Evolutionary conservation across 2,329 filamentous ascomycete species (phyloP), one percentile per base, ranked within the genome.

Genomic region (Penicillium sp.): DNA sequence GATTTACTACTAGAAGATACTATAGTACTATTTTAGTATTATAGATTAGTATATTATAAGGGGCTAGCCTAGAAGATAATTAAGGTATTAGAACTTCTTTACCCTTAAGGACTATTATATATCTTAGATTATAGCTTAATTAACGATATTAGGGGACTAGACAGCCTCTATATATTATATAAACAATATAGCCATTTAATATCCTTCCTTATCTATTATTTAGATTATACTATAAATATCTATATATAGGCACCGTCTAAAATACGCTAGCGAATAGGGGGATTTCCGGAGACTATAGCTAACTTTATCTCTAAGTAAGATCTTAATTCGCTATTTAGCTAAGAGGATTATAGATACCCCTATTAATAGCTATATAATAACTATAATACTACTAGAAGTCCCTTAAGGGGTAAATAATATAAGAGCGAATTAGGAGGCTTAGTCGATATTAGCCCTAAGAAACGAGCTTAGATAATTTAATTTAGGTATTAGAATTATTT

Each of bases 241-340:
- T 67, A 58, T 45, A 35, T 68, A 19, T 44, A 60, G 46, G 37
- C 52, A 19, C 39, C 50, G 29, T 42, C 42, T 1, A 60, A 63
- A 25, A 50, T 49, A 27, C 37, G 51, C 13, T 68, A 49, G 62
- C 58, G 59, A 35, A 63, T 67, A 27, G 55, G 59, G 14, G 59
- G 61, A 5, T 68, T 68, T 44, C 66, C 51, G 26, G 55, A 48
- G 3, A 61, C 25, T 42, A 16, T 64, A 11, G 48, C 25, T 13
- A 60, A 50, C 3, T 52, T 67, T 37, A 44, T 50, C 16, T 52
- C 45, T 23, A 37, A 33, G 8, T 43, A 65, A 48, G 44, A 48
- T 21, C 48, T 66, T 0, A 8, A 48, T 16, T 37, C n/a, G n/a
- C n/a, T n/a, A n/a, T 67, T 68, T 60, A 49, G 63, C 39, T 50